phyloP scores from a whole-genome alignment of 768 basidiomycete genomes.

The Mrakia blollopis region DNA sequence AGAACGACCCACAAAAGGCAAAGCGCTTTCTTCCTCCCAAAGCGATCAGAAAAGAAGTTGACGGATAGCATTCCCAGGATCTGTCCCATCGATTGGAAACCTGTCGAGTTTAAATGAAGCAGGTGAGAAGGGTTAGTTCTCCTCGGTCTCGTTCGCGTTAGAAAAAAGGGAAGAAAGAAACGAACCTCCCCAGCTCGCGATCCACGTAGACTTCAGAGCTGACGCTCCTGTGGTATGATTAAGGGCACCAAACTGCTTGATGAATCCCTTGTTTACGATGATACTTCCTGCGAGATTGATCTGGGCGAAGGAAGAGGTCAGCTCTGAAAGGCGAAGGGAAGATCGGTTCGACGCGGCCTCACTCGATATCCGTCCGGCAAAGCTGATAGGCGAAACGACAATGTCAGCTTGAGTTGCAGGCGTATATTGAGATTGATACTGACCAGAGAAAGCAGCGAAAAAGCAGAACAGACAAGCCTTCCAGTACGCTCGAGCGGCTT shows the following conservation, averaged over 20 bases:
- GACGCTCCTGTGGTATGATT: neutral
- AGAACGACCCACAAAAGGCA: constrained; percentile 32
- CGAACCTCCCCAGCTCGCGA: constrained; percentile 25
- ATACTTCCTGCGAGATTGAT: neutral
- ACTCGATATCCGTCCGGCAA: constrained; percentile 32
- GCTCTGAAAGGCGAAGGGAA: neutral
- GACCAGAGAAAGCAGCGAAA: constrained; percentile 33
- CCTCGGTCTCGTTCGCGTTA: neutral
- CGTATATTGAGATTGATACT: no score
- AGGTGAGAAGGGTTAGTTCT: neutral
- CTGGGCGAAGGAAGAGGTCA: neutral
- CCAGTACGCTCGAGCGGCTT: constrained; percentile 30
- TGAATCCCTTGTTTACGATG: constrained; percentile 16
- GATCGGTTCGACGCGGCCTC: neutral
- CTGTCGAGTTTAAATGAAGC: neutral
- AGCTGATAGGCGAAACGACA: neutral
- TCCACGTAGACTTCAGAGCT: constrained; percentile 24
- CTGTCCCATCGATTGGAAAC: constrained; percentile 35
- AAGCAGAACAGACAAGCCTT: constrained; percentile 31
- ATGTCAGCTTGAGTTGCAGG: no score
- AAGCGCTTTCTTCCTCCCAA: constrained; percentile 36
- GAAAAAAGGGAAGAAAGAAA: neutral
- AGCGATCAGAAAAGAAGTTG: constrained; percentile 33
- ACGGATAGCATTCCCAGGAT: constrained; percentile 36
- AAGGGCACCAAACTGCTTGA: constrained; percentile 5